These are phyloP conservation scores for Aspergillus costaricaensis DNA, from an alignment of 2,329 filamentous ascomycete genomes.

Conservation along the genomic window DNA sequence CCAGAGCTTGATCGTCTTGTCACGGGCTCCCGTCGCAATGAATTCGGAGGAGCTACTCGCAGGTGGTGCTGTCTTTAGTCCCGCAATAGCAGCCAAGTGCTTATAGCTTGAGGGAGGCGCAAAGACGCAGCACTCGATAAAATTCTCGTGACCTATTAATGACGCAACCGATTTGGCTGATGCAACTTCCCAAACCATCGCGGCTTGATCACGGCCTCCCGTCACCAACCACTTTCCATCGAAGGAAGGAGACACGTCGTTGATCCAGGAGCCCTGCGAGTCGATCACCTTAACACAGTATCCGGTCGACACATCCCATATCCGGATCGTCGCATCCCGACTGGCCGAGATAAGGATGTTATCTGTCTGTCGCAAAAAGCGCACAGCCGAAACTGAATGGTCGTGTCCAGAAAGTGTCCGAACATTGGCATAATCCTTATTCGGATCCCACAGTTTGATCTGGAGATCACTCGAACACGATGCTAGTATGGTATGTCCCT, in stretches of 20 bases:
- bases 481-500: conserved; percentile 74
- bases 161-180: conserved; percentile 74
- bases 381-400: conserved; percentile 82
- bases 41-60: conserved; percentile 78
- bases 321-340: conserved; percentile 77
- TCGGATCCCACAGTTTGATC: conserved; percentile 92
- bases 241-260: conserved; percentile 76
- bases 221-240: conserved; percentile 83
- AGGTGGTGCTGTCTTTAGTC: conserved; percentile 78
- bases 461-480: conserved; percentile 85
- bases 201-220: conserved; percentile 76
- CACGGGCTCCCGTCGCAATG: conserved; percentile 82
- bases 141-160: conserved; percentile 82
- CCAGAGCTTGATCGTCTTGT: conserved; percentile 91
- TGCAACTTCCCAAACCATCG: conserved; percentile 81
- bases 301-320: conserved; percentile 91
- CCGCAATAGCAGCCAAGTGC: conserved; percentile 75
- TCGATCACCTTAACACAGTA: conserved; percentile 84
- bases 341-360: conserved; percentile 85
- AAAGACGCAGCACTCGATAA: conserved; percentile 81
- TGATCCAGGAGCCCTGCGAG: conserved; percentile 83
- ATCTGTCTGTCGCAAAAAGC: conserved; percentile 75
- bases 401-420: conserved; percentile 87
- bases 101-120: conserved; percentile 77
- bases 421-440: conserved; percentile 90